phyloP scores from a whole-genome alignment of 164 flowering plant species.

The Berberis thunbergii region DNA sequence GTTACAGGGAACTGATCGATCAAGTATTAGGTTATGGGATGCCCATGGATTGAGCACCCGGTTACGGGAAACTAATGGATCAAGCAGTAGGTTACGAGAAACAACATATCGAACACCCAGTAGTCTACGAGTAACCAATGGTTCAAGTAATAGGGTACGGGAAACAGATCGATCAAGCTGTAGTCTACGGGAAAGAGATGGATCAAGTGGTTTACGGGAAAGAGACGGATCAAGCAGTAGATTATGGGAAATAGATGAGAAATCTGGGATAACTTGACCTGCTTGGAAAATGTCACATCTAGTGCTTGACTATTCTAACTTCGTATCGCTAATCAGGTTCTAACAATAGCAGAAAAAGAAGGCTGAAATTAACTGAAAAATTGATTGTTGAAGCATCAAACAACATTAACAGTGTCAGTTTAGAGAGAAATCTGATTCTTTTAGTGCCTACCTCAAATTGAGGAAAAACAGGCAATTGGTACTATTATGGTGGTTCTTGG shows the following conservation, averaged over 20 bases:
- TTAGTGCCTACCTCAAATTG: slow-evolving; percentile 44
- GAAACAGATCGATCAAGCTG: too few species aligned
- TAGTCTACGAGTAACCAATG: too few species aligned
- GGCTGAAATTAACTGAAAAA: background rate
- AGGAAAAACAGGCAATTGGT: slow-evolving; percentile 25
- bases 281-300: slow-evolving; percentile 12
- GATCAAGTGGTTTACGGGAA: too few species aligned
- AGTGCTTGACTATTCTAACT: slow-evolving; percentile 46
- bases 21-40: too few species aligned
- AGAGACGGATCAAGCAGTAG: too few species aligned
- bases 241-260: background rate
- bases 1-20: slow-evolving; percentile 5
- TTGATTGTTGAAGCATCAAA: slow-evolving; percentile 29
- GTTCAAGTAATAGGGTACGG: too few species aligned
- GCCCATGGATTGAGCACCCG: too few species aligned
- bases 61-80: too few species aligned
- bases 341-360: slow-evolving; percentile 27
- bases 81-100: too few species aligned
- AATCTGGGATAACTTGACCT: slow-evolving; percentile 11
- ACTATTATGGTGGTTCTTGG: slow-evolving; percentile 13
- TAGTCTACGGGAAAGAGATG: too few species aligned
- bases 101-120: too few species aligned
- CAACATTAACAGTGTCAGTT: slow-evolving; percentile 27
- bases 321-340: slow-evolving; percentile 27
- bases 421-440: slow-evolving; percentile 33